Evolutionary conservation across 768 basidiomycete species (phyloP), one percentile per base, ranked within the genome.

Genomic region (Tylopilus sp.): DNA sequence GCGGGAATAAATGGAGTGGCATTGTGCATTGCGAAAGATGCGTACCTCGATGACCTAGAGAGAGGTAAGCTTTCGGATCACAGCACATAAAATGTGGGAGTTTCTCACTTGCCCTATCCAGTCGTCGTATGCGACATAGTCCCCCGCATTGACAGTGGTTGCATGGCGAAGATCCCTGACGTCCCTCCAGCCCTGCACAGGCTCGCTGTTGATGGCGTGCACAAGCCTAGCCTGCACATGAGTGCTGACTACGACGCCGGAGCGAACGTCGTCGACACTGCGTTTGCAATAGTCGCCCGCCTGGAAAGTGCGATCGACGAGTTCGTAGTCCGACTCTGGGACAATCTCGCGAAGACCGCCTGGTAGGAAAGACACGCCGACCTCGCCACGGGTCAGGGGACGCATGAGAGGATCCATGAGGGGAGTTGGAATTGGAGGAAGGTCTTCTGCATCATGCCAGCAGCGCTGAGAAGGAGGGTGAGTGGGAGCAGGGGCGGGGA

Each of bases 371-470:
- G 86, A 83, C 34, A 94, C 82, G 44, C 88, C 90, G 40, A 93
- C 86, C 76, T 94, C 92, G 36, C 92, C 92, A 48, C 79, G 83
- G 48, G 77, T 63, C 21, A 94, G 78, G 11, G 85, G 83, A 42
- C 91, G 78, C 78, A 90, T 82, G 48, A 92, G 75, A 13, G 89
- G 87, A 69, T 92, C 88, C 37, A 74, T 60, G 50, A 76, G 62
- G 17, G 69, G 69, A 31, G 73, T 71, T 25, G 72, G 66, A 4
- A 76, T 71, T 0, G 71, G 70, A 29, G 77, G 78, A 14, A 81
- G 65, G 54, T 91, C 89, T 58, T 94, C 91, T 11, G 85, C 83
- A 66, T 93, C 90, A 56, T 90, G 86, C 92, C 92, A 94, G 62
- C 86, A 90, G 71, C 89, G 82, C 92, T 94, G 65, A 10, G 47